Conservation (phyloP, 2,329 filamentous ascomycete genomes). For the Apiospora kogelbergensis region DNA sequence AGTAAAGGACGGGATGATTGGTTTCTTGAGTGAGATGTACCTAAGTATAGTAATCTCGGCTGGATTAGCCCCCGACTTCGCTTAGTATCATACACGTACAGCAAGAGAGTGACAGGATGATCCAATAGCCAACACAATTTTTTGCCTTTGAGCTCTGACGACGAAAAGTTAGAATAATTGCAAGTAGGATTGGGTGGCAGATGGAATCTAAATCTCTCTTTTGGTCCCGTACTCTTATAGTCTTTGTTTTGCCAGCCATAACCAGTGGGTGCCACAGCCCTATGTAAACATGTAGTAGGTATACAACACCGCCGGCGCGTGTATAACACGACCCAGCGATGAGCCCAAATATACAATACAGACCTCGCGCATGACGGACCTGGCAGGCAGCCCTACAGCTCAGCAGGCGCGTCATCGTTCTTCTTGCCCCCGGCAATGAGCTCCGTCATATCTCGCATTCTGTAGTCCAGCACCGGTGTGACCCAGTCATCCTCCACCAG, state of each 20-base stretch:
- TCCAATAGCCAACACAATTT: not conserved
- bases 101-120: not conserved
- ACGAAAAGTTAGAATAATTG: not conserved
- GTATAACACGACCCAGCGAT: not conserved
- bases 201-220: not conserved
- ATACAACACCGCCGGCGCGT: not conserved
- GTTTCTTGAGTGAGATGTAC: not conserved
- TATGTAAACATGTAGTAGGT: not conserved
- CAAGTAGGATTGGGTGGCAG: not conserved
- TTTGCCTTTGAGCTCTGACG: not conserved
- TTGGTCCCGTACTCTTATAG: not conserved
- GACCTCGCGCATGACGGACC: not conserved
- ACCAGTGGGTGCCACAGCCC: not conserved
- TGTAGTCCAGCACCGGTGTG: conserved; percentile 61
- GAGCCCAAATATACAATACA: not conserved
- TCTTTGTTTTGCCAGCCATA: not conserved
- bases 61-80: not conserved
- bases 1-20: not conserved
- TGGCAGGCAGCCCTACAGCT: not conserved
- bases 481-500: conserved; percentile 64
- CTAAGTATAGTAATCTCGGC: not conserved
- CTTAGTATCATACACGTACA: not conserved
- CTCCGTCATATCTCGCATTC: conserved; percentile 60
- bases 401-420: not conserved
- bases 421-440: conserved; percentile 40